Evolutionary conservation across 129 eudicot species (phyloP).

Genomic region (Tagetes erecta): DNA sequence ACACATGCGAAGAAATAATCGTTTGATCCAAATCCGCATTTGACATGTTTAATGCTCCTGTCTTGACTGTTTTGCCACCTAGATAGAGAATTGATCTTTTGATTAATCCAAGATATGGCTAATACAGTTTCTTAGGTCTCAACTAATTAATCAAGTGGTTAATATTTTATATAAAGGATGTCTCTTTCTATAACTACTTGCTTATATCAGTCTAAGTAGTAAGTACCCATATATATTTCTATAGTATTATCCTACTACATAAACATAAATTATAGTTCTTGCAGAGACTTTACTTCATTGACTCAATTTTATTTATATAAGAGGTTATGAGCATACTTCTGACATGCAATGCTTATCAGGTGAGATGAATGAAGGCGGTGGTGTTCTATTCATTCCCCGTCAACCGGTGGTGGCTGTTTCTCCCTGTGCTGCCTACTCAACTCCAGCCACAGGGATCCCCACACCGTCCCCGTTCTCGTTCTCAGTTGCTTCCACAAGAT

Average conservation of each 20-base stretch:
- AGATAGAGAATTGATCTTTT: background rate
- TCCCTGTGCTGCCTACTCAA: slow-evolving; percentile 31
- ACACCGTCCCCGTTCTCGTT: slow-evolving; percentile 62
- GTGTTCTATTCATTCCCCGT: slow-evolving; percentile 20
- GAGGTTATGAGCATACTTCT: background rate
- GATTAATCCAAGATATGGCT: slow-evolving; percentile 1
- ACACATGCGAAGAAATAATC: too few species aligned
- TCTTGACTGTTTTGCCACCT: too few species aligned
- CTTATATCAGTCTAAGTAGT: background rate
- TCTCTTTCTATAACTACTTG: slow-evolving; percentile 21
- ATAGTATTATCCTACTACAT: background rate
- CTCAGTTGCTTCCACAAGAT: slow-evolving; percentile 59
- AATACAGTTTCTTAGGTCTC: background rate
- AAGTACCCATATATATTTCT: background rate
- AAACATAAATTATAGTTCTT: slow-evolving; percentile 25
- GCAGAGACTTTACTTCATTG: slow-evolving; percentile 35
- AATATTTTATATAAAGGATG: slow-evolving; percentile 10
- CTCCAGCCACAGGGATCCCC: slow-evolving; percentile 40
- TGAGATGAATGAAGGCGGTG: slow-evolving; percentile 23
- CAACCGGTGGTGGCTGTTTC: slow-evolving; percentile 45
- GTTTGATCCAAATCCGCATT: too few species aligned
- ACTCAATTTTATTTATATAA: slow-evolving; percentile 18
- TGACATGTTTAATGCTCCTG: too few species aligned
- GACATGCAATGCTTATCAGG: background rate
- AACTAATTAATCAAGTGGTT: slow-evolving; percentile 18